These are phyloP conservation scores for Rhizopogon sp. DNA, from an alignment of 768 basidiomycete species.

Conservation along the genomic window DNA sequence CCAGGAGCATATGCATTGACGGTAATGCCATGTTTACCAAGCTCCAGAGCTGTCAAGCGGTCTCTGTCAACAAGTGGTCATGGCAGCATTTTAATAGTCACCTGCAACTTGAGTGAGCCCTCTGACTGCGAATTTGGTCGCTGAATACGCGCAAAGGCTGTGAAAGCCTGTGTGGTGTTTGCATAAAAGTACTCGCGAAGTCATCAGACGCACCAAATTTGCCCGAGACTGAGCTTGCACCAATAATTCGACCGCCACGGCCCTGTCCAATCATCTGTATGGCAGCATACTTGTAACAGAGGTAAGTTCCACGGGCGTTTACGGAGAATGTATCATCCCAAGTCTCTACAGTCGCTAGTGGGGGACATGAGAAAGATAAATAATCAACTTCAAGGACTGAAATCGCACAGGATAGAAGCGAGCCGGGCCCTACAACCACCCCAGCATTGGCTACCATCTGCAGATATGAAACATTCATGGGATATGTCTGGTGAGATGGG, in stretches of 20 bases:
- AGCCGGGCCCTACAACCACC: background rate
- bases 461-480: background rate
- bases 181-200: background rate
- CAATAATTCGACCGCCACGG: slow-evolving; percentile 9
- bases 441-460: slow-evolving; percentile 7
- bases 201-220: background rate
- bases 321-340: slow-evolving; percentile 24
- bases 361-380: background rate
- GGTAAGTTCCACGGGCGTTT: slow-evolving; percentile 17
- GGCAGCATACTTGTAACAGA: slow-evolving; percentile 18
- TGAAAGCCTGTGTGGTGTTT: slow-evolving; percentile 13
- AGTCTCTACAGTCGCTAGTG: slow-evolving; percentile 7
- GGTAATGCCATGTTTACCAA: slow-evolving; percentile 13
- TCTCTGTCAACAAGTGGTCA: slow-evolving; percentile 16
- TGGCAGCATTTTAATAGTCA: slow-evolving; percentile 11
- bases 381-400: background rate
- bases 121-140: slow-evolving; percentile 33
- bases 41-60: slow-evolving; percentile 4
- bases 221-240: slow-evolving; percentile 2
- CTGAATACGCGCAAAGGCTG: slow-evolving; percentile 18
- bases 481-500: background rate
- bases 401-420: background rate
- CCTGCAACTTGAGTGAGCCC: slow-evolving; percentile 29
- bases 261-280: slow-evolving; percentile 18
- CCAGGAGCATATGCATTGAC: slow-evolving; percentile 22